phyloP scores from a whole-genome alignment of 345 rosid genomes.

The Ceriops decandra region DNA sequence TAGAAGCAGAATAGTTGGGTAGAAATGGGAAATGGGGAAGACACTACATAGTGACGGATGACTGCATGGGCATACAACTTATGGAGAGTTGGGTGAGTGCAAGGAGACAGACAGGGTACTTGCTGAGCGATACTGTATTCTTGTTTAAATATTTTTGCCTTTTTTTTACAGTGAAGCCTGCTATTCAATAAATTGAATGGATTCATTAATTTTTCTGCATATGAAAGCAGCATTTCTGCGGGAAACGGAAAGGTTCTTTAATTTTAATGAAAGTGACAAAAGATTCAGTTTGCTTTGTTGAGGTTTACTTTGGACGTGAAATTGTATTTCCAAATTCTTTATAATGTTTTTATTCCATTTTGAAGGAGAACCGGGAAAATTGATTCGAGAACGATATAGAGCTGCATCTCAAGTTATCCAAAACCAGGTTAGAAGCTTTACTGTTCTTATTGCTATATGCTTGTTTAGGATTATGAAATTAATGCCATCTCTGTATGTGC shows the following conservation, averaged over 20 bases:
- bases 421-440: constrained; percentile 82
- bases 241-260: too few relatives aligned
- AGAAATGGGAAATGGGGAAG: not conserved
- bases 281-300: too few relatives aligned
- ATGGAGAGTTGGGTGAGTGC: too few relatives aligned
- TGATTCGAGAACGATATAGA: constrained; percentile 92
- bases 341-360: constrained; percentile 2
- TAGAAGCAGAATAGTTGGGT: not conserved
- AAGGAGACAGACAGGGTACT: too few relatives aligned
- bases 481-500: constrained; percentile 8
- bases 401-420: constrained; percentile 98
- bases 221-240: too few relatives aligned
- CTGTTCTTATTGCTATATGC: constrained; percentile 39
- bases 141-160: not conserved
- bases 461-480: constrained; percentile 35
- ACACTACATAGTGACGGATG: too few relatives aligned
- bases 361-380: constrained; percentile 85
- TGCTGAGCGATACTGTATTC: too few relatives aligned
- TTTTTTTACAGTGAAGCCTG: not conserved
- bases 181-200: too few relatives aligned
- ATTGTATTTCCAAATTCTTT: not conserved
- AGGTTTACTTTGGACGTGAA: not conserved
- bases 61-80: too few relatives aligned
- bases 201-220: too few relatives aligned
- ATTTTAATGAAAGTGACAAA: too few relatives aligned